Base-by-base conservation (phyloP, 169 alveolate species). In the Plasmodium gonderi region DNA sequence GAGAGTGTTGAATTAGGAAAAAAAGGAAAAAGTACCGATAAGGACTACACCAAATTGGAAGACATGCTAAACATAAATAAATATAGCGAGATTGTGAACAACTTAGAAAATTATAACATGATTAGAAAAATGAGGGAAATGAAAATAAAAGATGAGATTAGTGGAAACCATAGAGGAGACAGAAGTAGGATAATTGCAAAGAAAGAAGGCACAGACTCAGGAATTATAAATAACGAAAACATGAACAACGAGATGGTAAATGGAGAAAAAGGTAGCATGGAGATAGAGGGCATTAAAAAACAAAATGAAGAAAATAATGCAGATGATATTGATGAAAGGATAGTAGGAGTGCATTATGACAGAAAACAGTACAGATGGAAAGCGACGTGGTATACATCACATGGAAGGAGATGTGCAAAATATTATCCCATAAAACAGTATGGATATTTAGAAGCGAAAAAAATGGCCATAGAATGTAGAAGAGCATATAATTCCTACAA, bases 321-420 rank as follows among this genome's bases (percentile, higher is more conserved):
- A 3, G 95, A 94, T 68, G 95, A 94, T 40, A 94, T 90, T 14
- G 90, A 89, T 17, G 81, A 95, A 6, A 78, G 95, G 20, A 92
- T 91, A 5, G 94, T 94, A 5, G 96, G 96, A 29, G 97, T 95
- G 1, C 95, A 95, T 49, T 95, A 91, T 64, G 97, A 95, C 90
- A 89, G 97, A 12, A 95, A 92, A 74, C 94, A 94, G 36, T 80
- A 95, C 51, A 81, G 97, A 23, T 95, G 97, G 97, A 96, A 94
- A 26, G 96, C 97, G n/a, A 91, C 95, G 11, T 95, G 96, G 96
- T 92, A 95, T 20, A 94, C 96, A 2, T 69, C 95, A 0, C 95
- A 95, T 44, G 97, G 97, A 12, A 94, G 95, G 42, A 85, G 96
- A 64, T 92, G 93, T 14, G 96, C 95, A 38, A 91, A 95, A 36